A percentile compares a stretch with the other conserved stretches of the same genome.
phyloP scores from a whole-genome alignment of 345 rosid species.

The Iberis pinnata region DNA sequence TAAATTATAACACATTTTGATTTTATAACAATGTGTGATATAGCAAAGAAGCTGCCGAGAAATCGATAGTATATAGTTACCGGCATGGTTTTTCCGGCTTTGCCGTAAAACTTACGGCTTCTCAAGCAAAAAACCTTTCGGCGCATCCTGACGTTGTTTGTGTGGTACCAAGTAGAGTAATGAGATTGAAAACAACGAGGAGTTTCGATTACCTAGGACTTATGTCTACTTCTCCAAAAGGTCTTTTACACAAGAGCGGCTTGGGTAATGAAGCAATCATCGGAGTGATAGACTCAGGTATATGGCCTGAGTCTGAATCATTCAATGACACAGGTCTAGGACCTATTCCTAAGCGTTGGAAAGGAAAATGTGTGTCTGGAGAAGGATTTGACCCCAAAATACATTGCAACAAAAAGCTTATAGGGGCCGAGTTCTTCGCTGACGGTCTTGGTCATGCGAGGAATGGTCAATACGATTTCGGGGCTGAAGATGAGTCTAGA shows the following conservation, averaged over 20 bases:
- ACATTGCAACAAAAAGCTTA: conserved; percentile 46
- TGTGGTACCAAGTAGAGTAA: conserved; percentile 42
- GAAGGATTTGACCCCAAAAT: conserved; percentile 32
- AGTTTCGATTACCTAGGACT: conserved; percentile 57
- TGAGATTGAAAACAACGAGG: conserved; percentile 50
- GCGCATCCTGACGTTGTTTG: conserved; percentile 44
- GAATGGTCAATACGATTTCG: conserved; percentile 32
- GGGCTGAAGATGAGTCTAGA: conserved; percentile 17
- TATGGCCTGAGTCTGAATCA: conserved; percentile 61
- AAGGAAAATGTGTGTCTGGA: conserved; percentile 52
- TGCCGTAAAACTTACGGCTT: conserved; percentile 41
- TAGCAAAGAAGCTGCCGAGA: conserved; percentile 37
- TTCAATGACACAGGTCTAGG: conserved; percentile 44
- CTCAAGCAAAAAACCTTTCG: conserved; percentile 38
- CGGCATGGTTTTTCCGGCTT: conserved; percentile 47
- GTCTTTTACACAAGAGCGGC: conserved; percentile 33
- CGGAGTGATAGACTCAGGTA: conserved; percentile 60
- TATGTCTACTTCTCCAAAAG: conserved; percentile 24
- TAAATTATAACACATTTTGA: too few species aligned
- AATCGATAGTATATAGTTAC: conserved; percentile 44
- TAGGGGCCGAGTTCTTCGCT: conserved; percentile 44
- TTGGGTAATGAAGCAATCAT: conserved; percentile 53
- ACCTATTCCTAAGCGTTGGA: conserved; percentile 47
- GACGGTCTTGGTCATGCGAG: conserved; percentile 29
- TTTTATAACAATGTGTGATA: too few species aligned